Conservation (phyloP, 805 yeast species). For the Sugiyamaella americana region DNA sequence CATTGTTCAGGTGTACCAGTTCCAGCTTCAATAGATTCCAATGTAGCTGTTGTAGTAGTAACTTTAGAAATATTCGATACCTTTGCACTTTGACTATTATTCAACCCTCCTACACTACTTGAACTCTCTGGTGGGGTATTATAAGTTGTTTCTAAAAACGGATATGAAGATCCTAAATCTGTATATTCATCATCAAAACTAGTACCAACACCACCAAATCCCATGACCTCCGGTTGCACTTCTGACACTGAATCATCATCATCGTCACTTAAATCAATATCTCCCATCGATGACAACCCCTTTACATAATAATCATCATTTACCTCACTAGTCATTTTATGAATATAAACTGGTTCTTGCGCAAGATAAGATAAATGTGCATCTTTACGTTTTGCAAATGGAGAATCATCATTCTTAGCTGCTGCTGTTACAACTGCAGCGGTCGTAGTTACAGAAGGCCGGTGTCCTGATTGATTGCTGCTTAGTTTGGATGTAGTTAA, state of each 20-base stretch:
- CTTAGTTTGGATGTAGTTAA: not conserved
- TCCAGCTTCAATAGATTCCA: constrained; percentile 3
- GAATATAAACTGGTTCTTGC: constrained; percentile 63
- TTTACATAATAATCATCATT: constrained; percentile 69
- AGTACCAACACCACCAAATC: constrained; percentile 31
- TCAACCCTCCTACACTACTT: not conserved
- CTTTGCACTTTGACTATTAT: not conserved
- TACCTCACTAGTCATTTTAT: constrained; percentile 52
- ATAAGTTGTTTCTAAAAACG: constrained; percentile 17
- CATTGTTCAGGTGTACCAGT: constrained; percentile 29
- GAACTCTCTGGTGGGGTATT: not conserved
- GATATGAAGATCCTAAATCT: constrained; percentile 18
- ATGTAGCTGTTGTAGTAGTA: no score
- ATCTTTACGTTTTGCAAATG: constrained; percentile 9
- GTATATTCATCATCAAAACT: constrained; percentile 30
- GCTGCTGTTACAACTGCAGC: constrained; percentile 6
- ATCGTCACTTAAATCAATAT: constrained; percentile 23
- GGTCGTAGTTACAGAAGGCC: not conserved
- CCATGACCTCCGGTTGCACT: constrained; percentile 22
- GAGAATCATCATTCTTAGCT: not conserved
- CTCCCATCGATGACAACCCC: constrained; percentile 42
- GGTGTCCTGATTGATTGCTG: not conserved
- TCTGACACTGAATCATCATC: constrained; percentile 27
- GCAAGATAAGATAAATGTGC: constrained; percentile 42
- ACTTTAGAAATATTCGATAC: not conserved